These are phyloP conservation scores for Diaporthe australafricana DNA, from an alignment of 2,329 filamentous ascomycete species.

Conservation along the genomic window DNA sequence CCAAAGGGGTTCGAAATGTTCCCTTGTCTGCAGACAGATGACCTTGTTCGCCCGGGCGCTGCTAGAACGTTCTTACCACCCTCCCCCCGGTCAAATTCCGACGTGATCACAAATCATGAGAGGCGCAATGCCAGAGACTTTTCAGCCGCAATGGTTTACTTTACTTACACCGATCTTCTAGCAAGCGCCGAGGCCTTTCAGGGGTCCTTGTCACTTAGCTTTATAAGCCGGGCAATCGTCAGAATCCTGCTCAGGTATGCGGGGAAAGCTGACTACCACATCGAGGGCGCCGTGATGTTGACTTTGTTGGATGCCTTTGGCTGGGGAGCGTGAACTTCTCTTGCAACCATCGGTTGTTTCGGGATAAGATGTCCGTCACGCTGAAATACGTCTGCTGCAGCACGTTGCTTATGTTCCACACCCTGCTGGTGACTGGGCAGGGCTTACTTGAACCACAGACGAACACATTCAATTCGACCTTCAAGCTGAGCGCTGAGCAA, in stretches of 20 bases:
- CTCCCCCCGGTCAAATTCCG: not conserved
- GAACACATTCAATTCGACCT: slow-evolving; percentile 45
- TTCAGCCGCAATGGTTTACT: not conserved
- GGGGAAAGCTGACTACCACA: slow-evolving; percentile 1
- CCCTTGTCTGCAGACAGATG: not conserved
- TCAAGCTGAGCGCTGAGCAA: slow-evolving; percentile 43
- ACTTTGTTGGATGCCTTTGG: not conserved
- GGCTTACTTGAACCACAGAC: not conserved
- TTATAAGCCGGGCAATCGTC: not conserved
- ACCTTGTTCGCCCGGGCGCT: not conserved
- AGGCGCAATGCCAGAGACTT: not conserved
- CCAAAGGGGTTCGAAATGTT: not conserved
- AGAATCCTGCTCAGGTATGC: not conserved
- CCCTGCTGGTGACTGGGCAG: not conserved
- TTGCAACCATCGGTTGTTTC: not conserved
- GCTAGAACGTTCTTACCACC: too few species aligned
- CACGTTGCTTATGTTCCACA: not conserved
- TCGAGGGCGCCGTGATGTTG: not conserved
- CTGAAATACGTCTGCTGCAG: not conserved
- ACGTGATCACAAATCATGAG: not conserved
- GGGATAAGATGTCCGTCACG: not conserved
- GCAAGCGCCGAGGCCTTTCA: not conserved
- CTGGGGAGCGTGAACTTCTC: not conserved
- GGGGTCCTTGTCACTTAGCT: not conserved
- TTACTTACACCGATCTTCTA: not conserved